Evolutionary conservation across 257 asterid species (phyloP).

Genomic region (Penstemon davidsonii): DNA sequence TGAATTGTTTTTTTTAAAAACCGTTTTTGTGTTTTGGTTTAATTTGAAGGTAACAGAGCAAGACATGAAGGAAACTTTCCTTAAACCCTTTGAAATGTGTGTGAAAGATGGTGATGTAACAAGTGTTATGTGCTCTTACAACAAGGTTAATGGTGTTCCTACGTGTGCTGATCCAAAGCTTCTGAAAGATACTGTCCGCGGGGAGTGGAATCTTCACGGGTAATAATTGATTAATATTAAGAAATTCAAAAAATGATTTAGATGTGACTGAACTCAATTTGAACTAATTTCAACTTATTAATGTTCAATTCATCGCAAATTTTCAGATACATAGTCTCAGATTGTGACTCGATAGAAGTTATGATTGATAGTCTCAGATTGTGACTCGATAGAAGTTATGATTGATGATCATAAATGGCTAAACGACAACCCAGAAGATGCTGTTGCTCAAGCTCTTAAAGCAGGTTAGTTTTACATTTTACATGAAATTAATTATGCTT

Average conservation of each 20-base stretch:
- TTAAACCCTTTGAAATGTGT: slow-evolving; percentile 47
- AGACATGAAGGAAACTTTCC: slow-evolving; percentile 54
- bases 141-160: slow-evolving; percentile 48
- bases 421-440: slow-evolving; percentile 38
- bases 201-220: slow-evolving; percentile 52
- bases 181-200: slow-evolving; percentile 36
- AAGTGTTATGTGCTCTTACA: slow-evolving; percentile 59
- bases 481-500: not conserved
- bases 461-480: slow-evolving; percentile 31
- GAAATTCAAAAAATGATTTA: too few species aligned
- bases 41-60: slow-evolving; percentile 39
- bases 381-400: slow-evolving; percentile 47
- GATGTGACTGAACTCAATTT: too few species aligned
- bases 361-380: slow-evolving; percentile 49
- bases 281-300: too few species aligned
- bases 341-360: slow-evolving; percentile 50
- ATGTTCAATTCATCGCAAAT: not conserved
- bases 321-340: slow-evolving; percentile 45
- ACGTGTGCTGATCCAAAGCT: slow-evolving; percentile 46
- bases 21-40: not conserved
- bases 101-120: slow-evolving; percentile 41
- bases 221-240: slow-evolving; percentile 4
- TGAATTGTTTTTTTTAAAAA: not conserved
- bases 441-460: slow-evolving; percentile 43
- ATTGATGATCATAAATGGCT: slow-evolving; percentile 36